Base-by-base conservation (phyloP, 192 early-diverging fungal species). In the Umbelopsis sp. region DNA sequence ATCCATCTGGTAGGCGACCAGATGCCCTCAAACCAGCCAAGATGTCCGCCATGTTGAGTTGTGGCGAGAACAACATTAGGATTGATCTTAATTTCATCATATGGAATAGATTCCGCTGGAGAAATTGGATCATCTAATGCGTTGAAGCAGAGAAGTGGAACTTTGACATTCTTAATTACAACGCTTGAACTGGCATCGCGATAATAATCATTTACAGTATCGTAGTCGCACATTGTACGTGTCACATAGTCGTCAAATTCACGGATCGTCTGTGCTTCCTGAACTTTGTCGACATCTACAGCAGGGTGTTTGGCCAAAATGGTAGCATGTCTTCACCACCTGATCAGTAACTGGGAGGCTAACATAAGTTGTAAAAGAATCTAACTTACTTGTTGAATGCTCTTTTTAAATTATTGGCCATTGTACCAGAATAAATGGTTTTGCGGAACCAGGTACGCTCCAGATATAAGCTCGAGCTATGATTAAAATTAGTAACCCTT, bases 111-210 rank as follows among this genome's bases (percentile, higher is more conserved):
- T 50, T 89, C 78, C 7, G 71, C 58, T 2, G 81, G 79, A 16
- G 90, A 89, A 74, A 98, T 90, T n/a, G 97, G 97, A 77, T 98
- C 97, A 81, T 97, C 94, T 74, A 91, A 55, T 51, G 95, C 90
- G 21, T 88, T 89, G 45, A 97, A 79, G 66, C 94, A 90, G n/a
- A 98, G 78, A 64, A 91, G 88, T 20, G 97, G 97, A 23, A 95
- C 78, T 16, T 85, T 78, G 46, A 94, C 89, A 66, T 79, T 71
- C 11, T 86, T 80, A 70, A 92, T 84, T 15, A 82, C 86, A 33
- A 87, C 85, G 8, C 74, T 77, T 27, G 80, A 87, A 66, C 88
- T 90, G 69, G 86, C 87, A 71, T 89, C 81, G 15, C 75, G 72
- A 70, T 93, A 92, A 71, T 92, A 98, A 72, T 97, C 94, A 66